These are phyloP conservation scores for Beauveria sp. DNA, from an alignment of 2,329 filamentous ascomycete species.

Conservation along the genomic window DNA sequence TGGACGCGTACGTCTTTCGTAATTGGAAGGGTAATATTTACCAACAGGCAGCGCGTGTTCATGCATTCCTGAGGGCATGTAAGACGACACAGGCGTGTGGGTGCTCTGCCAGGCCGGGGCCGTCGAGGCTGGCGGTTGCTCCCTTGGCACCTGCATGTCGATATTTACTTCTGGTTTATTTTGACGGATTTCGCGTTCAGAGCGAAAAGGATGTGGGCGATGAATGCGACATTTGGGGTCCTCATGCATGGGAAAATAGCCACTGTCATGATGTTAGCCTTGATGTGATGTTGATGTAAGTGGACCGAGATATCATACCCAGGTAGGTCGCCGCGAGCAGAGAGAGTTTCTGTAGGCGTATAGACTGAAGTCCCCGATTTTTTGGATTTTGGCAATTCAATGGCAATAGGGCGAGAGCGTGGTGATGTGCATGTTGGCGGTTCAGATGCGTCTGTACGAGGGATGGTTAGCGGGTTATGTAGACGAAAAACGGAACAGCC, in stretches of 20 bases:
- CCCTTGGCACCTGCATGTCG: slow-evolving; percentile 3
- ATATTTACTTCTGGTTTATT: slow-evolving; percentile 1
- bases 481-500: not conserved
- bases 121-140: not conserved
- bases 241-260: slow-evolving; percentile 55
- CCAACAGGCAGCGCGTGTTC: slow-evolving; percentile 45
- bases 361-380: slow-evolving; percentile 33
- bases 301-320: slow-evolving; percentile 38
- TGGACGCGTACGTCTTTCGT: slow-evolving; percentile 34
- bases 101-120: slow-evolving; percentile 18
- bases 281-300: not conserved
- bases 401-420: slow-evolving; percentile 44
- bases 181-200: slow-evolving; percentile 26
- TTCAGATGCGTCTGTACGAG: slow-evolving; percentile 8
- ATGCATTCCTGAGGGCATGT: slow-evolving; percentile 42
- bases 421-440: slow-evolving; percentile 16
- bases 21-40: slow-evolving; percentile 58
- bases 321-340: slow-evolving; percentile 49
- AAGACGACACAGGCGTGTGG: slow-evolving; percentile 41
- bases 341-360: slow-evolving; percentile 43
- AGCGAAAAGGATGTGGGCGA: slow-evolving; percentile 45
- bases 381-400: slow-evolving; percentile 38
- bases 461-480: slow-evolving; percentile 6
- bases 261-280: slow-evolving; percentile 29
- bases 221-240: slow-evolving; percentile 40